phyloP scores from a whole-genome alignment of 192 early-diverging fungal species.

The Gryganskiella cystojenkinii region DNA sequence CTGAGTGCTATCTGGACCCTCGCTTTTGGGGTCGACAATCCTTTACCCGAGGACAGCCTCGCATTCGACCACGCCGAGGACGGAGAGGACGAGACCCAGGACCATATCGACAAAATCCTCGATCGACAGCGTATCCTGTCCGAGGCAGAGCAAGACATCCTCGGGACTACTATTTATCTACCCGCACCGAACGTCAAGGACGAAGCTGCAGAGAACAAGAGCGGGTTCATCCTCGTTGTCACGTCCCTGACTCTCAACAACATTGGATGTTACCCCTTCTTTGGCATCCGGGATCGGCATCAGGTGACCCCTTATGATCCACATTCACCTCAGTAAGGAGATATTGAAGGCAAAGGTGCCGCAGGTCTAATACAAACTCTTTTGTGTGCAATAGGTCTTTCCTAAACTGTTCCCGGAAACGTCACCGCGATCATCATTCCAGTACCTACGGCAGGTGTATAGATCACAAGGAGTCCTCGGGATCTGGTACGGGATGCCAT shows the following conservation, averaged over 20 bases:
- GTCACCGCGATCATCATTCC: slow-evolving; percentile 43
- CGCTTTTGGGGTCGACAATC: slow-evolving; percentile 41
- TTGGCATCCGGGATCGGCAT: slow-evolving; percentile 46
- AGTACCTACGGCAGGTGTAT: slow-evolving; percentile 42
- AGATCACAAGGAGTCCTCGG: slow-evolving; percentile 46
- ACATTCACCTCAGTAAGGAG: not conserved
- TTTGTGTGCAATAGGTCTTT: slow-evolving; percentile 20
- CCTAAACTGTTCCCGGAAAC: slow-evolving; percentile 43
- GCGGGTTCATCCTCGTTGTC: slow-evolving; percentile 43
- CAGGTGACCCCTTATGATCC: slow-evolving; percentile 16
- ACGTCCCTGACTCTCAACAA: slow-evolving; percentile 52
- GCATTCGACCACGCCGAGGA: slow-evolving; percentile 2
- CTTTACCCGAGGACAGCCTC: slow-evolving; percentile 16
- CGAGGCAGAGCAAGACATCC: slow-evolving; percentile 38
- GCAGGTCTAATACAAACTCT: not conserved
- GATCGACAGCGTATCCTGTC: slow-evolving; percentile 15
- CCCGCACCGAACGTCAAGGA: slow-evolving; percentile 31
- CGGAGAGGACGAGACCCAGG: not conserved
- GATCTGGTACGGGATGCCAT: slow-evolving; percentile 52
- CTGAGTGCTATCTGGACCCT: slow-evolving; percentile 51
- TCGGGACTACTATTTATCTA: slow-evolving; percentile 38
- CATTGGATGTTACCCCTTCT: slow-evolving; percentile 52
- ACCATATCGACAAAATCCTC: slow-evolving; percentile 19
- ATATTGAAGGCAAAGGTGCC: not conserved
- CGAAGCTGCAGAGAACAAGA: slow-evolving; percentile 44